phyloP scores from a whole-genome alignment of 1,284 basidiomycete genomes.

The Rhodotorula sp. region DNA sequence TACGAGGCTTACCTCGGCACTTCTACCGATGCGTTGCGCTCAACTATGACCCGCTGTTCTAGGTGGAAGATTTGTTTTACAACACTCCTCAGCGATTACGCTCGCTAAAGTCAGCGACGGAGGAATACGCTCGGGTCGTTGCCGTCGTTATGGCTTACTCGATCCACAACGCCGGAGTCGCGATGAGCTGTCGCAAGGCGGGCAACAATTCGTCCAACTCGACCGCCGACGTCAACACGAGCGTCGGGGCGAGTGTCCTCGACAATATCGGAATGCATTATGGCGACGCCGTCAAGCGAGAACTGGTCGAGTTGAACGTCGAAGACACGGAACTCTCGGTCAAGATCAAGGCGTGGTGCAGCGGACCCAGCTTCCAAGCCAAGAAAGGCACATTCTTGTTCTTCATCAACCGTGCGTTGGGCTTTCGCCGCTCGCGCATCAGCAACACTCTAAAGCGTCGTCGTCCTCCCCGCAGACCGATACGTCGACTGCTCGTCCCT shows the following conservation, averaged over 20 bases:
- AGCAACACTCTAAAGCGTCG: not conserved
- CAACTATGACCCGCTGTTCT: not conserved
- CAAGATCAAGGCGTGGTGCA: slow-evolving; percentile 73
- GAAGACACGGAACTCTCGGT: slow-evolving; percentile 53
- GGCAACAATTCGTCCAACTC: slow-evolving; percentile 63
- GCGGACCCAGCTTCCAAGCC: slow-evolving; percentile 82
- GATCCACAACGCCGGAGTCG: slow-evolving; percentile 80
- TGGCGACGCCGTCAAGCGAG: slow-evolving; percentile 74
- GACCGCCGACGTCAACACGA: slow-evolving; percentile 76
- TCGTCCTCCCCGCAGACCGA: slow-evolving; percentile 62
- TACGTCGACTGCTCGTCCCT: slow-evolving; percentile 86
- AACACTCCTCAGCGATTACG: slow-evolving; percentile 86
- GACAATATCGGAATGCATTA: slow-evolving; percentile 80
- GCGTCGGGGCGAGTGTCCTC: slow-evolving; percentile 63
- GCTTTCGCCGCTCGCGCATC: not conserved
- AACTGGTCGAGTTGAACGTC: slow-evolving; percentile 62
- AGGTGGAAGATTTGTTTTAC: slow-evolving; percentile 96
- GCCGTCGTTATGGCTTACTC: slow-evolving; percentile 95
- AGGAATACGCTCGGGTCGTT: slow-evolving; percentile 88
- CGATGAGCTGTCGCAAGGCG: slow-evolving; percentile 84
- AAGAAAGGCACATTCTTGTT: slow-evolving; percentile 81
- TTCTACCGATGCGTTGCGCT: not conserved
- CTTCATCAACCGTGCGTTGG: slow-evolving; percentile 89
- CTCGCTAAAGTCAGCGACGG: slow-evolving; percentile 77
- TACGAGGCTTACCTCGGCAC: slow-evolving; percentile 48